These are phyloP conservation scores for Solanum ahanhuiri DNA, from an alignment of 257 asterid species.

Conservation along the genomic window DNA sequence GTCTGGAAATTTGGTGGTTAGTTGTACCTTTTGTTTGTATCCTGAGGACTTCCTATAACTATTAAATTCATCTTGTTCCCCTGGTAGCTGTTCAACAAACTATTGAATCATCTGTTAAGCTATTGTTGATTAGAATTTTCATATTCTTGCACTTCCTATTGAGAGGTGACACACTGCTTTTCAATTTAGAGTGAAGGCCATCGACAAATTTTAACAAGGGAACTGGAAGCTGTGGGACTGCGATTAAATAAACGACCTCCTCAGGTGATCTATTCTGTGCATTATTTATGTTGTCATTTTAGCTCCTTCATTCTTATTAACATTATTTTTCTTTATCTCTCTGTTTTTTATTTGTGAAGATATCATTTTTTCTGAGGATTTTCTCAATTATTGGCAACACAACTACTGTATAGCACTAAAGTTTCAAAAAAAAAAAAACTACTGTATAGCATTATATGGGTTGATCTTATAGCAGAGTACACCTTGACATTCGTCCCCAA, in stretches of 20 bases:
- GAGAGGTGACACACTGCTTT: neutral
- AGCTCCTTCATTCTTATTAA: neutral
- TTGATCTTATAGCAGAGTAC: neutral
- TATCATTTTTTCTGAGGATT: neutral
- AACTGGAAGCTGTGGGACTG: slow-evolving; percentile 97
- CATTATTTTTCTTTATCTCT: neutral
- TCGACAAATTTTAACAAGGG: slow-evolving; percentile 90
- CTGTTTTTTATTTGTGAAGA: neutral
- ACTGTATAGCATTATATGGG: neutral
- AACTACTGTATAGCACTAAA: neutral
- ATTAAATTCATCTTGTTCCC: neutral
- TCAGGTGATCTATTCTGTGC: slow-evolving; percentile 40
- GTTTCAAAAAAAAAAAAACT: neutral
- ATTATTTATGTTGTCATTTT: neutral
- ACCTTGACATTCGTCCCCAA: neutral
- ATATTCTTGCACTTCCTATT: neutral
- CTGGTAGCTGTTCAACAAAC: neutral
- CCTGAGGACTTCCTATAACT: neutral
- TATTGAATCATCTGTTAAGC: neutral
- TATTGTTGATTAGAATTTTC: neutral
- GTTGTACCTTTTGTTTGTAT: neutral
- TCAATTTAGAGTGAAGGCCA: slow-evolving; percentile 89
- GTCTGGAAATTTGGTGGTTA: neutral
- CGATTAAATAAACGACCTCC: slow-evolving; percentile 92
- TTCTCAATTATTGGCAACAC: neutral